Percentiles rank a stretch among this genome's conserved stretches.
These are phyloP conservation scores for Hirsutella thompsonii DNA, from an alignment of 2,329 filamentous ascomycete genomes.

Conservation along the genomic window DNA sequence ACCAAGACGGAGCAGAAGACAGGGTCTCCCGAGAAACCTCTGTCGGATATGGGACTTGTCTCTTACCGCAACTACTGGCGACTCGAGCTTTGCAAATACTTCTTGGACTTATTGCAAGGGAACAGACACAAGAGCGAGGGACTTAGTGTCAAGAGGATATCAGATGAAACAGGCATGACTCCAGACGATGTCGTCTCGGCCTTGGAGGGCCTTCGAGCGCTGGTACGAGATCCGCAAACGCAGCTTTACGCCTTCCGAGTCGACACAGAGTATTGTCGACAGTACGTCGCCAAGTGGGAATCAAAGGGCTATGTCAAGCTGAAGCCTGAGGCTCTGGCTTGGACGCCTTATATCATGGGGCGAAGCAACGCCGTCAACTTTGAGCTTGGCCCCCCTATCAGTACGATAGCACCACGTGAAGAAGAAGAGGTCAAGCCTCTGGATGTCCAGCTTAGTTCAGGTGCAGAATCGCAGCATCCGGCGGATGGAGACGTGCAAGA, in stretches of 20 bases:
- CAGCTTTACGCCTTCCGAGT: slow-evolving; percentile 82
- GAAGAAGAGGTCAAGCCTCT: slow-evolving; percentile 43
- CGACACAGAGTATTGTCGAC: slow-evolving; percentile 71
- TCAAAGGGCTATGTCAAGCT: slow-evolving; percentile 78
- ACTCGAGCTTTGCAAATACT: slow-evolving; percentile 71
- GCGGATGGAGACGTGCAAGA: slow-evolving; percentile 10
- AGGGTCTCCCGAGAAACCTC: slow-evolving; percentile 89
- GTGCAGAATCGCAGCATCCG: slow-evolving; percentile 8
- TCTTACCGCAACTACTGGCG: slow-evolving; percentile 98
- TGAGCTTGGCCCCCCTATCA: slow-evolving; percentile 68
- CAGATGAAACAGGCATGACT: slow-evolving; percentile 86
- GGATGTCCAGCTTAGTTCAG: slow-evolving; percentile 14
- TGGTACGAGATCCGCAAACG: slow-evolving; percentile 81
- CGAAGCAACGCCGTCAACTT: slow-evolving; percentile 71
- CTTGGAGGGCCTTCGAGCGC: slow-evolving; percentile 75
- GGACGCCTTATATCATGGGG: slow-evolving; percentile 97
- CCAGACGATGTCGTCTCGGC: slow-evolving; percentile 92
- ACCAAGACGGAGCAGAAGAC: slow-evolving; percentile 89
- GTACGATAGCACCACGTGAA: slow-evolving; percentile 77
- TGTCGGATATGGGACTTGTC: slow-evolving; percentile 95
- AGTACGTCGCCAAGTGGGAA: slow-evolving; percentile 84
- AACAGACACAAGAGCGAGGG: slow-evolving; percentile 27
- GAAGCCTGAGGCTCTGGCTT: slow-evolving; percentile 67
- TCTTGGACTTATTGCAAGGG: slow-evolving; percentile 38
- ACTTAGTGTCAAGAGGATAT: slow-evolving; percentile 55